Percentiles rank a stretch among this genome's conserved stretches.
phyloP scores from a whole-genome alignment of 441 rosid species.

The Aquilaria agallochum region DNA sequence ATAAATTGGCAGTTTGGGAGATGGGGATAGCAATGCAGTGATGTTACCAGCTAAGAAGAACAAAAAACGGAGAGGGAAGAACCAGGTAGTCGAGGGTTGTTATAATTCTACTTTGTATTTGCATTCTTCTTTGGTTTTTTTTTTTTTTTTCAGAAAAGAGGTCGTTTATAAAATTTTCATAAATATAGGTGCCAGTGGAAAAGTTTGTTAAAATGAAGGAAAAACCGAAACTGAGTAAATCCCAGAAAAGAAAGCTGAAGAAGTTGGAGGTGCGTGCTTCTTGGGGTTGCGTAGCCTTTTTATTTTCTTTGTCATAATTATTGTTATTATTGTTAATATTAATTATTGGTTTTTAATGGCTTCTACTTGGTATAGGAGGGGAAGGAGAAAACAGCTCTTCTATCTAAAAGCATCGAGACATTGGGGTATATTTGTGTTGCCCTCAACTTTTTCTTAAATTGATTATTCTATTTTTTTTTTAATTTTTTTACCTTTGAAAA shows the following conservation, averaged over 20 bases:
- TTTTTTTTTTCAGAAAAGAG: not conserved
- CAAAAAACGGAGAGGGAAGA: conserved; percentile 30
- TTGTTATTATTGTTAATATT: not conserved
- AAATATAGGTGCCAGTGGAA: conserved; percentile 19
- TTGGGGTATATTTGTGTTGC: conserved; percentile 44
- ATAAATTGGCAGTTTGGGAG: conserved; percentile 30
- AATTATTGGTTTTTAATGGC: not conserved
- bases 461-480: conserved; percentile 2
- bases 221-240: conserved; percentile 35
- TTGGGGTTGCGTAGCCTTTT: not conserved
- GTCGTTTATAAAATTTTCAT: not conserved
- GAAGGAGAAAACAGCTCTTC: conserved; percentile 41
- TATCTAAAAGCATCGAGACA: conserved; percentile 37
- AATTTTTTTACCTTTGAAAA: not conserved
- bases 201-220: conserved; percentile 12
- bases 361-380: conserved; percentile 45
- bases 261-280: conserved; percentile 53
- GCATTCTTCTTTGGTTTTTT: not conserved
- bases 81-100: conserved; percentile 28
- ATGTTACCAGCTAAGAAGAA: conserved; percentile 51
- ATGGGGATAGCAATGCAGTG: conserved; percentile 53
- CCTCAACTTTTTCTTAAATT: not conserved
- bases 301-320: not conserved
- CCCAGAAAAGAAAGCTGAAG: conserved; percentile 66
- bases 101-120: not conserved